Evolutionary conservation across 768 basidiomycete genomes (phyloP).

Genomic region (Pseudohyphozyma bogoriensis): DNA sequence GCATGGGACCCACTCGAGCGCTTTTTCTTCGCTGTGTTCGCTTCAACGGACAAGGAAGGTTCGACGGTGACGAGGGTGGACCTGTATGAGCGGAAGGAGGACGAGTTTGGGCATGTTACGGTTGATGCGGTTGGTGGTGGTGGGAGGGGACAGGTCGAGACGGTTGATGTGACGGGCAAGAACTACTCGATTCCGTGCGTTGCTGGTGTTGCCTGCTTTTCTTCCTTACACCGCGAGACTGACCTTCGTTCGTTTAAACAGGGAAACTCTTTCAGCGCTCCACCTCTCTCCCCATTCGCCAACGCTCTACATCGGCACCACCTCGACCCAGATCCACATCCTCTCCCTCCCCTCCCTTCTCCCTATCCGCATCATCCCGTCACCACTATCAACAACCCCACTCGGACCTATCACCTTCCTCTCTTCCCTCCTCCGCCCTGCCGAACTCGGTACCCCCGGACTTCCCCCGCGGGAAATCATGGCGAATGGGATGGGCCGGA

Average conservation of each 20-base stretch:
- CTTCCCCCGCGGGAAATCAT: constrained; percentile 35
- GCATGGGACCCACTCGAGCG: constrained; percentile 79
- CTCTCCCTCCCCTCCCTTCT: constrained; percentile 89
- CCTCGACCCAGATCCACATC: constrained; percentile 59
- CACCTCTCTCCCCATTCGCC: constrained; percentile 67
- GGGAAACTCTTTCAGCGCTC: constrained; percentile 62
- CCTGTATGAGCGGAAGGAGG: constrained; percentile 17
- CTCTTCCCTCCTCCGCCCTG: constrained; percentile 69
- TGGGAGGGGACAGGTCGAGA: constrained; percentile 59
- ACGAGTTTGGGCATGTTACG: constrained; percentile 11
- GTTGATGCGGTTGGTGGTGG: constrained; percentile 66
- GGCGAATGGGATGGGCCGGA: constrained; percentile 21
- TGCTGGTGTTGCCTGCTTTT: constrained; percentile 10
- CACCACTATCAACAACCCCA: constrained; percentile 46
- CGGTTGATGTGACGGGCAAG: constrained; percentile 44
- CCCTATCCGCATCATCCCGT: constrained; percentile 60
- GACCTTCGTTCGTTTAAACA: constrained; percentile 36
- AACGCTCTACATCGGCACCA: constrained; percentile 71
- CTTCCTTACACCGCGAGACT: background rate
- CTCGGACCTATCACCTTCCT: constrained; percentile 59
- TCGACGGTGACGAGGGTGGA: constrained; percentile 21
- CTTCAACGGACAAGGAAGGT: background rate
- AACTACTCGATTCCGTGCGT: constrained; percentile 61
- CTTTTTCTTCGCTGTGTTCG: constrained; percentile 58
- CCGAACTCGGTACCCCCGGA: constrained; percentile 49